phyloP scores from a whole-genome alignment of 495 filamentous ascomycete genomes.

The Neurospora sp. region DNA sequence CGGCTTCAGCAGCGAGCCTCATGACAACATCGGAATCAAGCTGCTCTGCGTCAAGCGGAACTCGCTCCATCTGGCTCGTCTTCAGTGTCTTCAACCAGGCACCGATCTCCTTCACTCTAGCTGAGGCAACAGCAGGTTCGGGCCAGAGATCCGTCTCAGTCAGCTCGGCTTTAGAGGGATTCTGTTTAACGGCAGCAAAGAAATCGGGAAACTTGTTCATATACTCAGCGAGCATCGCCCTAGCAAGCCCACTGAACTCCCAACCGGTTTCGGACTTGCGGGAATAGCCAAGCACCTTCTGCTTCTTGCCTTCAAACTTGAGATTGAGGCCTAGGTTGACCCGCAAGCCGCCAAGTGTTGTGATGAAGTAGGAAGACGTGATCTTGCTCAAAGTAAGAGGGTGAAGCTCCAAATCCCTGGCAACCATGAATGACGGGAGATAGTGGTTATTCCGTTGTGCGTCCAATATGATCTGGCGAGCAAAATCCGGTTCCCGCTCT shows the following conservation, averaged over 20 bases:
- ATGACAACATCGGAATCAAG: conserved; percentile 84
- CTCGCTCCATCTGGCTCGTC: conserved; percentile 81
- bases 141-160: conserved; percentile 78
- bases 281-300: conserved; percentile 94
- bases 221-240: conserved; percentile 71
- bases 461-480: conserved; percentile 54
- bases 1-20: conserved; percentile 68
- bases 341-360: conserved; percentile 59
- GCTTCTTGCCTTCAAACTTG: conserved; percentile 90
- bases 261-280: conserved; percentile 75
- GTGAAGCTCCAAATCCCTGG: conserved; percentile 70
- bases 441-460: conserved; percentile 64
- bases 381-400: conserved; percentile 88
- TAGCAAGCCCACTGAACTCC: conserved; percentile 86
- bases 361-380: conserved; percentile 82
- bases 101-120: conserved; percentile 73
- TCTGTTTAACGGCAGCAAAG: conserved; percentile 72
- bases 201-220: conserved; percentile 94
- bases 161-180: conserved; percentile 38
- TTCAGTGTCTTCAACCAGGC: conserved; percentile 87
- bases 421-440: conserved; percentile 75
- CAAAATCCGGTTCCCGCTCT: conserved; percentile 70
- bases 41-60: conserved; percentile 91
- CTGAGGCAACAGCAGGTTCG: conserved; percentile 52
- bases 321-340: conserved; percentile 91